Evolutionary conservation across 1,284 basidiomycete genomes (phyloP).

Genomic region (Neonothopanus nambi): DNA sequence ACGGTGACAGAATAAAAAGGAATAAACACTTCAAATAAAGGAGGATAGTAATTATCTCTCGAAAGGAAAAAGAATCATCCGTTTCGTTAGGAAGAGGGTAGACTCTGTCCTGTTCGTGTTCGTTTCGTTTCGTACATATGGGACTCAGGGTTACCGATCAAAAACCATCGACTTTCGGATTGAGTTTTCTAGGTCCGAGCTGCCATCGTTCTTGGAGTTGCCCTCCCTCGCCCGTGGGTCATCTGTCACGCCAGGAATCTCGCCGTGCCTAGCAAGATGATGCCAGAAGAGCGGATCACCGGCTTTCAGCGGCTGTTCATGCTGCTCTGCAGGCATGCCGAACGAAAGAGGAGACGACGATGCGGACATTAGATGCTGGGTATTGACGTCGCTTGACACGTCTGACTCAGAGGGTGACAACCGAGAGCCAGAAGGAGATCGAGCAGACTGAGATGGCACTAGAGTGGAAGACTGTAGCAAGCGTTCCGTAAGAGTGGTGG

Average conservation of each 20-base stretch:
- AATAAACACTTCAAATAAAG: slow-evolving; percentile 11
- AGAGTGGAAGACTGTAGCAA: background rate
- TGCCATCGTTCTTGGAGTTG: background rate
- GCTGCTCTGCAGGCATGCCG: slow-evolving; percentile 33
- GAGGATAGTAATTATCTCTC: background rate
- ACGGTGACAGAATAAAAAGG: slow-evolving; percentile 5
- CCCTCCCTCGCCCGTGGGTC: slow-evolving; percentile 50
- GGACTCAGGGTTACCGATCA: slow-evolving; percentile 1
- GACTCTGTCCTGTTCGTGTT: background rate
- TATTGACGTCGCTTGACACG: background rate
- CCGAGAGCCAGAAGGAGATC: background rate
- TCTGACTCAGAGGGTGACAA: slow-evolving; percentile 2
- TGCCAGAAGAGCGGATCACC: slow-evolving; percentile 82
- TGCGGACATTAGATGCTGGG: slow-evolving; percentile 8
- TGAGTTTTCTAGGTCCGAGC: background rate
- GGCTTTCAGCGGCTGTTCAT: slow-evolving; percentile 45
- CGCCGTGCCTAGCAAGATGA: slow-evolving; percentile 70
- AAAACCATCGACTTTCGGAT: background rate
- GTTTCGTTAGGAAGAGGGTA: background rate
- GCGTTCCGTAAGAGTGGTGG: background rate
- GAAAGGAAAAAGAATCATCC: too few relatives aligned
- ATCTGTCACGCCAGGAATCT: slow-evolving; percentile 67
- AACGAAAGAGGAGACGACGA: slow-evolving; percentile 23
- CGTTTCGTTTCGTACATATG: background rate
- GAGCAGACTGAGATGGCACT: background rate